Base-by-base conservation (phyloP, 352 stramenopile species). In the Saprolegnia diclina region DNA sequence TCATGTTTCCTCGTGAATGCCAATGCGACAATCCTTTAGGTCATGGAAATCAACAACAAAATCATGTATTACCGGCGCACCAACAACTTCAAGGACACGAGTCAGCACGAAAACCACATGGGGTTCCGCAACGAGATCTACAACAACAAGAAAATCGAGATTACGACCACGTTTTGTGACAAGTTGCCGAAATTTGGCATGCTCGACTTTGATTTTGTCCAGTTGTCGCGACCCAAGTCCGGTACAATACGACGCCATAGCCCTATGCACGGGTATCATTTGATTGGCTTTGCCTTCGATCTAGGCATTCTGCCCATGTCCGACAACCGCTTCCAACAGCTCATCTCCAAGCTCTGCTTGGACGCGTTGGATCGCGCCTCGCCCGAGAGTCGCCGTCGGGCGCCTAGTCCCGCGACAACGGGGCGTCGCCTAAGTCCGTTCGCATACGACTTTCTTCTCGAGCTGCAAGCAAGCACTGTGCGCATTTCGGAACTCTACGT, bases 111-210 rank as follows among this genome's bases (percentile, higher is more conserved):
- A 5, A 92, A 92, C 64, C 78, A 85, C 66, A 82, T 90, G 52
- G 82, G 84, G n/a, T 90, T 92, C 56, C 82, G 84, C 45, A 90
- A 90, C 63, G 84, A 92, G 73, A 74, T 76, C 11, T 75, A 90
- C 5, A 85, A 92, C 56, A 74, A 77, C n/a, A 90, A 92, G 19
- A 70, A 78, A 18, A 65, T 82, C 11, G 56, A 78, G 21, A 46
- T 92, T 13, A 79, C 84, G 71, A 75, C 81, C 16, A 65, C 69
- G n/a, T 92, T 92, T 26, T 65, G 88, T 18, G 84, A 92, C 54
- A 71, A 35, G 0, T 76, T 88, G 64, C 80, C 84, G 0, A 82
- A 80, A 37, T 92, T 89, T 38, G 83, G 83, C 29, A 78, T 80
- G 67, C 67, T 92, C 54, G 83, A 92, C 68, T 83, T 92, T 24